Conservation (phyloP, 2,329 filamentous ascomycete species). For the Aspergillus pseudoviridinutans region DNA sequence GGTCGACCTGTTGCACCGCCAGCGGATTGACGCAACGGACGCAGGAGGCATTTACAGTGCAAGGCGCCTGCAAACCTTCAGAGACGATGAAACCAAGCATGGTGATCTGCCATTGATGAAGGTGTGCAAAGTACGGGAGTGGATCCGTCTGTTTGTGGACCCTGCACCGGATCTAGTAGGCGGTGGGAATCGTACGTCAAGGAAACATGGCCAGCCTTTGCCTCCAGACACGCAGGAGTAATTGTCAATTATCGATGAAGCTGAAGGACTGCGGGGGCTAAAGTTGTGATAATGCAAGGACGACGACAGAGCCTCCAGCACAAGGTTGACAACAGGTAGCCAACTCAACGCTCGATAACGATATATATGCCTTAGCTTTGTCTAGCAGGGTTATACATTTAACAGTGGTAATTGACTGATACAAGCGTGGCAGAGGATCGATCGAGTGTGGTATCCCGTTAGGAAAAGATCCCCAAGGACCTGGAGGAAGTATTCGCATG, state of each 20-base stretch:
- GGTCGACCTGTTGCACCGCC: conserved; percentile 62
- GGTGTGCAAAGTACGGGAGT: conserved; percentile 65
- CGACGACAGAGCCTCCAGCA: no score
- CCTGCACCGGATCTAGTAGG: conserved; percentile 28
- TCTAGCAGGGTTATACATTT: not conserved
- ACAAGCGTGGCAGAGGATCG: not conserved
- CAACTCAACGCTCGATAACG: not conserved
- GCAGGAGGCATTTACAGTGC: conserved; percentile 55
- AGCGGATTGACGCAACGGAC: conserved; percentile 50
- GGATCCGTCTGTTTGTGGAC: conserved; percentile 69
- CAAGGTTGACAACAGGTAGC: no score
- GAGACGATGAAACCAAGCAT: conserved; percentile 15
- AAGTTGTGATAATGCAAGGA: no score
- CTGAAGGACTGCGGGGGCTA: not conserved
- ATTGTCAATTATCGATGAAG: not conserved
- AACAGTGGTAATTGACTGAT: not conserved
- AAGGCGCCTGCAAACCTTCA: conserved; percentile 41
- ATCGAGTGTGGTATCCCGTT: not conserved
- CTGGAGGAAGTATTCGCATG: not conserved
- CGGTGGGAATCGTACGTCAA: conserved; percentile 11
- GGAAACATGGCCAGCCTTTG: conserved; percentile 21
- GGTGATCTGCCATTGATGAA: conserved; percentile 56
- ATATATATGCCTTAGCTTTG: not conserved
- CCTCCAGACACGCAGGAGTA: conserved; percentile 38
- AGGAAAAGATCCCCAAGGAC: not conserved